Conservation (phyloP, 2,329 filamentous ascomycete genomes). For the Talaromyces verruculosus region DNA sequence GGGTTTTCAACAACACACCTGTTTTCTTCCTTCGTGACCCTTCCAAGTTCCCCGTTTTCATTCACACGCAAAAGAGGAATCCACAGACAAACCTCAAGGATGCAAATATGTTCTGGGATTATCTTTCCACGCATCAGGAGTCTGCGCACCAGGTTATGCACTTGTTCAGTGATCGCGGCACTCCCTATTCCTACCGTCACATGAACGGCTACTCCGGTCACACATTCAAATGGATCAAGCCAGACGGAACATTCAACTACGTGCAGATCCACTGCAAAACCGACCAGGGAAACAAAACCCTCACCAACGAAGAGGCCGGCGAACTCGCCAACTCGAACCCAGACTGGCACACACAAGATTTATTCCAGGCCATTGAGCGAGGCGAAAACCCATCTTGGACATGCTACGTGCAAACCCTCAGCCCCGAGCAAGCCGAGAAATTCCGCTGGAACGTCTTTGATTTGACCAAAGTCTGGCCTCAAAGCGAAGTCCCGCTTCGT, state of each 20-base stretch:
- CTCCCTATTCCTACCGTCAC: constrained; percentile 63
- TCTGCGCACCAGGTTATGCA: constrained; percentile 64
- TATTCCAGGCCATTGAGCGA: constrained; percentile 62
- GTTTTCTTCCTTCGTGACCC: constrained; percentile 75
- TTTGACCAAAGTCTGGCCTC: constrained; percentile 68
- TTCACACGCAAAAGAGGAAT: constrained; percentile 73
- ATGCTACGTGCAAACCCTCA: constrained; percentile 63
- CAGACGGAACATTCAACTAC: constrained; percentile 65
- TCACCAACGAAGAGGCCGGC: constrained; percentile 58
- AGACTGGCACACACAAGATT: constrained; percentile 63
- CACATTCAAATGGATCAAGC: constrained; percentile 66
- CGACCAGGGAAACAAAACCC: constrained; percentile 61
- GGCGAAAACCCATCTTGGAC: constrained; percentile 65
- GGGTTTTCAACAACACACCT: constrained; percentile 72
- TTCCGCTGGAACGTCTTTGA: constrained; percentile 67
- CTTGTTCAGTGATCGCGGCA: constrained; percentile 66
- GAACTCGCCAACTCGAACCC: constrained; percentile 59
- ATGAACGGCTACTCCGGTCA: constrained; percentile 70
- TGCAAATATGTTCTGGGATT: constrained; percentile 70
- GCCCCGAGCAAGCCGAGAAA: constrained; percentile 61
- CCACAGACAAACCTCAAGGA: constrained; percentile 68
- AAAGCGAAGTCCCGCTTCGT: constrained; percentile 60
- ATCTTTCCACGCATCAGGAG: constrained; percentile 62
- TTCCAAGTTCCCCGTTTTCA: constrained; percentile 70
- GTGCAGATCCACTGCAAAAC: constrained; percentile 65